Evolutionary conservation across 78 protist genomes (phyloP).

Genomic region (Isochrysis galbana): DNA sequence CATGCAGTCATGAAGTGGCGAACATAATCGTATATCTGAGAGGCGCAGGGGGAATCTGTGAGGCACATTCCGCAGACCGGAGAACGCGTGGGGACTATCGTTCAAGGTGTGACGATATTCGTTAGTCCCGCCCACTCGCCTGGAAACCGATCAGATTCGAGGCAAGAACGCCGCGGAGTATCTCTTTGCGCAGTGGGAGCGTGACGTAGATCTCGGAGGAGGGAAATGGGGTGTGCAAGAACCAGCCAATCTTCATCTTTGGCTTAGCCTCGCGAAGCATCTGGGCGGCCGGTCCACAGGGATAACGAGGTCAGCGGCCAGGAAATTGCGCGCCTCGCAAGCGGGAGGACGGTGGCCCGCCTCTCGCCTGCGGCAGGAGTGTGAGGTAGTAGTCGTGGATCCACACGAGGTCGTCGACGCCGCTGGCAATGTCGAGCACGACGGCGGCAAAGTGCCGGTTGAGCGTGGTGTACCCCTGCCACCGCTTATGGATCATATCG

Average conservation of each 20-base stretch:
- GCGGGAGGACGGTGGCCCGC: no score
- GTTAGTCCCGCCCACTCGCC: no score
- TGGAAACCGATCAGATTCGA: conserved; percentile 75
- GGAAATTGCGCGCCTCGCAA: no score
- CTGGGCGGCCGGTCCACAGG: no score
- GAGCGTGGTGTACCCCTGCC: conserved; percentile 54
- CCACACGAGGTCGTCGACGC: conserved; percentile 37
- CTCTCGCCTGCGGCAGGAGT: conserved; percentile 84
- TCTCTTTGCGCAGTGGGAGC: conserved; percentile 20
- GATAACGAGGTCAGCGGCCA: no score
- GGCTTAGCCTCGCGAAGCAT: not conserved
- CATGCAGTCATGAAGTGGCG: conserved; percentile 77
- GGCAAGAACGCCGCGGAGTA: conserved; percentile 68
- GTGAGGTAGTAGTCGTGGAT: conserved; percentile 87
- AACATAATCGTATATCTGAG: conserved; percentile 58
- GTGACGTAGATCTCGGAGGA: conserved; percentile 82
- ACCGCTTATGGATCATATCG: conserved; percentile 36
- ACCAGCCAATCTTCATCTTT: conserved; percentile 72
- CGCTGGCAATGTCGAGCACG: not conserved
- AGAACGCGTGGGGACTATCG: no score
- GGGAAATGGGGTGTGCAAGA: conserved; percentile 91
- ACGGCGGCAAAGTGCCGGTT: conserved; percentile 45
- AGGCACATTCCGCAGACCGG: no score
- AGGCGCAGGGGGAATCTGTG: no score
- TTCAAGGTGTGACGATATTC: no score